Evolutionary conservation across 1,284 basidiomycete species (phyloP).

Genomic region (Sutorius eximius): DNA sequence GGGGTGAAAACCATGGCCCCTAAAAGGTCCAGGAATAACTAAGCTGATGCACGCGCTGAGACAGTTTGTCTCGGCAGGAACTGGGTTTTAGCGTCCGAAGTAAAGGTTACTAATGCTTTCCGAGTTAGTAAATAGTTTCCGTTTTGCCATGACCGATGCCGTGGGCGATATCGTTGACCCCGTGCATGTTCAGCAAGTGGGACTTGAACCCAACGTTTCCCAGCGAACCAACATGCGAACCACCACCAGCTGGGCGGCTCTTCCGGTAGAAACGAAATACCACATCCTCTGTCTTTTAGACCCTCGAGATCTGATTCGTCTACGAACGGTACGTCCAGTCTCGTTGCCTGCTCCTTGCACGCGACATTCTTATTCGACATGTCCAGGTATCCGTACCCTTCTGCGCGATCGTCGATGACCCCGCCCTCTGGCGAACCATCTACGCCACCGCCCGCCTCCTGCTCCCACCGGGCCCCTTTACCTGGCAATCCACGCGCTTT

Average conservation of each 20-base stretch:
- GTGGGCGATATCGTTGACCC: conserved; percentile 2
- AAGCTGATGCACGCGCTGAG: too few relatives aligned
- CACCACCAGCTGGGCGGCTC: neutral
- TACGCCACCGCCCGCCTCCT: conserved; percentile 14
- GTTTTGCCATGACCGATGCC: conserved; percentile 15
- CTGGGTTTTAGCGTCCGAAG: too few relatives aligned
- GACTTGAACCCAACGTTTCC: neutral
- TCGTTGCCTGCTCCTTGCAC: neutral
- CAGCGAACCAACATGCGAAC: neutral
- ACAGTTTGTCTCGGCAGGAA: too few relatives aligned
- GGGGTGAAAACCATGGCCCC: too few relatives aligned
- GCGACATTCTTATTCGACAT: neutral
- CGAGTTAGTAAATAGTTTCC: too few relatives aligned
- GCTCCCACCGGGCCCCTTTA: conserved; percentile 20
- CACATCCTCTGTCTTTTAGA: conserved; percentile 10
- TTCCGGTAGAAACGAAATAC: conserved; percentile 20
- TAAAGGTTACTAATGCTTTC: too few relatives aligned
- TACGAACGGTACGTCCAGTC: conserved; percentile 17
- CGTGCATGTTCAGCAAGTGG: neutral
- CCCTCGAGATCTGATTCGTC: conserved; percentile 17
- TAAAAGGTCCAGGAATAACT: too few relatives aligned
- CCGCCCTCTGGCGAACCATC: conserved; percentile 12
- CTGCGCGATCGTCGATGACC: conserved; percentile 11
- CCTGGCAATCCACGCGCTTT: conserved; percentile 19
- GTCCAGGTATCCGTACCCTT: conserved; percentile 22